phyloP scores from a whole-genome alignment of 179 eudicot genomes.

The Carnegiea gigantea region DNA sequence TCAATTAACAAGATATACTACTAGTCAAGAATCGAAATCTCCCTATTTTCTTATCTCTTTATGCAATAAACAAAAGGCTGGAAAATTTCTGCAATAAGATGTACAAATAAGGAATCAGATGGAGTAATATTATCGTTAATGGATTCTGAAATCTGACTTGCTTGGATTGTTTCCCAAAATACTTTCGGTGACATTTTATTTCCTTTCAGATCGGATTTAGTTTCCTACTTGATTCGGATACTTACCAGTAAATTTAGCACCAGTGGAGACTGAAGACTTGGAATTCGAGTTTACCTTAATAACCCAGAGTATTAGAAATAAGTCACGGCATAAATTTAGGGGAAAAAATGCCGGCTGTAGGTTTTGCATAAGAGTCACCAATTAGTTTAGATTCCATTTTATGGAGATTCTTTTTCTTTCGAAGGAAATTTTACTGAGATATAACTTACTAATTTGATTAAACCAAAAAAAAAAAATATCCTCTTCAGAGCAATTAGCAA shows the following conservation, averaged over 20 bases:
- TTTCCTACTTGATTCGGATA: neutral
- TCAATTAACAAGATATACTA: constrained; percentile 9
- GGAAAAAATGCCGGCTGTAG: neutral
- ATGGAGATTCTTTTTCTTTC: neutral
- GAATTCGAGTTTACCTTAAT: too few relatives aligned
- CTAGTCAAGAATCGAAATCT: neutral
- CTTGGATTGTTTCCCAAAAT: neutral
- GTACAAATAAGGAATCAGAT: neutral
- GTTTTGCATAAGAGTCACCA: neutral
- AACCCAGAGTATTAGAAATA: neutral
- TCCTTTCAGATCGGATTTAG: neutral
- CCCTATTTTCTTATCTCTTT: neutral
- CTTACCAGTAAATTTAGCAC: neutral
- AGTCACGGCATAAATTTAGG: neutral
- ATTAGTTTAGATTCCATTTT: neutral
- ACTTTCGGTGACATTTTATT: neutral
- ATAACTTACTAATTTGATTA: too few relatives aligned
- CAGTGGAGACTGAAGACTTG: neutral
- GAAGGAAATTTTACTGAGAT: too few relatives aligned
- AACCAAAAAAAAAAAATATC: too few relatives aligned
- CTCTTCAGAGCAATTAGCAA: too few relatives aligned
- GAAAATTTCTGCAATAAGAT: neutral
- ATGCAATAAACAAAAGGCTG: neutral
- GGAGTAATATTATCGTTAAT: neutral
- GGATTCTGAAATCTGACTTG: neutral